phyloP scores from a whole-genome alignment of 106 monocot species.

The Chionographis japonica region DNA sequence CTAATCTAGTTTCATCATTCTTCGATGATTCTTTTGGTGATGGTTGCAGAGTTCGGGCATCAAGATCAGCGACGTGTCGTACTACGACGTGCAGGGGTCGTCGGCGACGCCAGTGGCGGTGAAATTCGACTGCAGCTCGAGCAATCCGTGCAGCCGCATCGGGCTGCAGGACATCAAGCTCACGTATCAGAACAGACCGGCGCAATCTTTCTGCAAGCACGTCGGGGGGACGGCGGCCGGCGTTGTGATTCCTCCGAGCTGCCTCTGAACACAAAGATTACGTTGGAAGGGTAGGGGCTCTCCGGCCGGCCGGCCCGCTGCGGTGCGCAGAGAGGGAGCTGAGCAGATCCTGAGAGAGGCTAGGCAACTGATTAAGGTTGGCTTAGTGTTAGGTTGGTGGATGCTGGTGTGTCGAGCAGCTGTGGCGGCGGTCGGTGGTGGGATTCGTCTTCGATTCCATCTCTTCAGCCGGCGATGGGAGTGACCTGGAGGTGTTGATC shows the following conservation, averaged over 20 bases:
- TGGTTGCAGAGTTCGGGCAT: conserved; percentile 36
- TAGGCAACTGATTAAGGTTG: too few species aligned
- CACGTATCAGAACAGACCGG: conserved; percentile 9
- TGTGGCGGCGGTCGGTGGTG: too few species aligned
- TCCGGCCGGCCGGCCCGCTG: too few species aligned
- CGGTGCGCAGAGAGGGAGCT: neutral
- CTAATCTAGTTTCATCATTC: too few species aligned
- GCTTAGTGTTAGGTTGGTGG: too few species aligned
- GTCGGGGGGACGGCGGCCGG: conserved; percentile 20
- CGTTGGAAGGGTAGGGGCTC: too few species aligned
- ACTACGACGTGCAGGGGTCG: conserved; percentile 34
- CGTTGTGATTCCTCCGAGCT: conserved; percentile 23
- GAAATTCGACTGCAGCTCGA: conserved; percentile 51
- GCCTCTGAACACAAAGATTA: conserved; percentile 7
- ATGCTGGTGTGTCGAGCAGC: too few species aligned
- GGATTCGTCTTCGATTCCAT: too few species aligned
- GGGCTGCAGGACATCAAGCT: conserved; percentile 28
- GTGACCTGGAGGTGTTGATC: too few species aligned
- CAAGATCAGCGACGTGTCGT: conserved; percentile 41
- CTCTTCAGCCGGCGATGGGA: too few species aligned
- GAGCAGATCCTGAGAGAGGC: too few species aligned
- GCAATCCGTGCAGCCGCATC: conserved; percentile 48
- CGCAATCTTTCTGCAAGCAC: conserved; percentile 34
- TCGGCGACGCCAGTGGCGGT: conserved; percentile 49
- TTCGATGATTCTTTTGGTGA: too few species aligned